Evolutionary conservation across 192 early-diverging fungal genomes (phyloP).

Genomic region (Podila verticillata): DNA sequence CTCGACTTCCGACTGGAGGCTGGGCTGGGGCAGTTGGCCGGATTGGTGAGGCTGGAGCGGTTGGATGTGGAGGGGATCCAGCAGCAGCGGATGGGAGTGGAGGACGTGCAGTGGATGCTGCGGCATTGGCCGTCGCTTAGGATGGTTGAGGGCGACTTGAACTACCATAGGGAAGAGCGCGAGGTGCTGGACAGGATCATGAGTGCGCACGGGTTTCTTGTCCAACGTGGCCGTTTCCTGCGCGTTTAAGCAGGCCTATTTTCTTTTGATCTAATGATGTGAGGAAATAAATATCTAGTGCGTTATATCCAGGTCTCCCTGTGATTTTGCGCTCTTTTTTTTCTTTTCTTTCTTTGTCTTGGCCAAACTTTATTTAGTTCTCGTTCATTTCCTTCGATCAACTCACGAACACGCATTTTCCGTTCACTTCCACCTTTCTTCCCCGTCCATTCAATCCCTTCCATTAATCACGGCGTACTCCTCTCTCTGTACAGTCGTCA

Average conservation of each 20-base stretch:
- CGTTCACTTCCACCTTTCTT: not conserved
- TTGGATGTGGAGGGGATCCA: conserved; percentile 14
- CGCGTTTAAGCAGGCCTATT: not conserved
- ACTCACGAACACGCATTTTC: not conserved
- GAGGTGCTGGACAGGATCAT: conserved; percentile 6
- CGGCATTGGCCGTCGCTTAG: conserved; percentile 15
- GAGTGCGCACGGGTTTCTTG: not conserved
- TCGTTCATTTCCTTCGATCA: not conserved
- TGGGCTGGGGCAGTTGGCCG: not conserved
- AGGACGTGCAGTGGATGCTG: conserved; percentile 20
- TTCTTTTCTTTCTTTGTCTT: not conserved
- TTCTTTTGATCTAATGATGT: not conserved
- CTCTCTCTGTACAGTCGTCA: too few relatives aligned
- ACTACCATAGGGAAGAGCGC: conserved; percentile 1
- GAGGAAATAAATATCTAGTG: too few relatives aligned
- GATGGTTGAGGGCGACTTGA: conserved; percentile 12
- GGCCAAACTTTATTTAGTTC: too few relatives aligned
- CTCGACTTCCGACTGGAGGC: conserved; percentile 11
- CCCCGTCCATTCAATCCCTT: not conserved
- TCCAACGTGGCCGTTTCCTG: not conserved
- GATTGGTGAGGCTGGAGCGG: not conserved
- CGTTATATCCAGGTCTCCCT: too few relatives aligned
- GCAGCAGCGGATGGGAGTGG: conserved; percentile 3
- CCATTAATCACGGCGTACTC: too few relatives aligned
- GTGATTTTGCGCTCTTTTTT: not conserved